Conservation (phyloP, 371 early-diverging fungal species). For the Zychaea mexicana region DNA sequence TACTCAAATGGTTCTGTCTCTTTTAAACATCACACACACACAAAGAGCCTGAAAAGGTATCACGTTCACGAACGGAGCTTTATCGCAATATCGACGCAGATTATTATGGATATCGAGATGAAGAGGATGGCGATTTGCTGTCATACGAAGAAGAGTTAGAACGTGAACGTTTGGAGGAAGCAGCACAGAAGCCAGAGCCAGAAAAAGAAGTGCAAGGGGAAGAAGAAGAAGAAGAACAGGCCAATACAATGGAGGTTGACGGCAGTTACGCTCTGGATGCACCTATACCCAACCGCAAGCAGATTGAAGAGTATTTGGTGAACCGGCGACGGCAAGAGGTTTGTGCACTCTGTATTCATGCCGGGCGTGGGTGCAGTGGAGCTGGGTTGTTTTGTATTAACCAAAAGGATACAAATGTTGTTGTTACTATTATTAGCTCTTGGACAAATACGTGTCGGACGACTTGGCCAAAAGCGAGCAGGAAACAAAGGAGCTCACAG, state of each 20-base stretch:
- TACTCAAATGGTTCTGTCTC: too few relatives aligned
- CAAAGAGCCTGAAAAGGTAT: constrained; percentile 33
- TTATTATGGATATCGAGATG: constrained; percentile 95
- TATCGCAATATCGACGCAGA: constrained; percentile 87
- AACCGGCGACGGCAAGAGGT: constrained; percentile 68
- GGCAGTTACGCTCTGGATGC: constrained; percentile 7
- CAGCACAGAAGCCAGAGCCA: constrained; percentile 26
- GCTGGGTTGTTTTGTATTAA: too few relatives aligned
- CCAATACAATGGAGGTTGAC: constrained; percentile 17
- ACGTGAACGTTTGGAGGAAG: constrained; percentile 40
- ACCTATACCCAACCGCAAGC: constrained; percentile 67
- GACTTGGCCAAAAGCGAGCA: constrained; percentile 1
- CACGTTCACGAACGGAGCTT: constrained; percentile 72
- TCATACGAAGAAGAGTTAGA: constrained; percentile 75
- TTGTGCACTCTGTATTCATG: too few relatives aligned
- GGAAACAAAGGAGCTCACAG: neutral
- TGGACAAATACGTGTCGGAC: constrained; percentile 2
- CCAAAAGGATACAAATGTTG: too few relatives aligned
- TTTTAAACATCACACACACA: neutral
- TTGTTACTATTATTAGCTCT: constrained; percentile 5
- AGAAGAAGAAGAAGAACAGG: constrained; percentile 27
- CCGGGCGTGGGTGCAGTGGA: neutral
- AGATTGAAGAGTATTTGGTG: constrained; percentile 78
- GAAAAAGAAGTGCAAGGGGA: constrained; percentile 31
- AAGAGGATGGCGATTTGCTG: constrained; percentile 84